Percentiles rank a stretch among this genome's conserved stretches.
phyloP scores from a whole-genome alignment of 2,329 filamentous ascomycete genomes.

The Colletotrichum sojae region DNA sequence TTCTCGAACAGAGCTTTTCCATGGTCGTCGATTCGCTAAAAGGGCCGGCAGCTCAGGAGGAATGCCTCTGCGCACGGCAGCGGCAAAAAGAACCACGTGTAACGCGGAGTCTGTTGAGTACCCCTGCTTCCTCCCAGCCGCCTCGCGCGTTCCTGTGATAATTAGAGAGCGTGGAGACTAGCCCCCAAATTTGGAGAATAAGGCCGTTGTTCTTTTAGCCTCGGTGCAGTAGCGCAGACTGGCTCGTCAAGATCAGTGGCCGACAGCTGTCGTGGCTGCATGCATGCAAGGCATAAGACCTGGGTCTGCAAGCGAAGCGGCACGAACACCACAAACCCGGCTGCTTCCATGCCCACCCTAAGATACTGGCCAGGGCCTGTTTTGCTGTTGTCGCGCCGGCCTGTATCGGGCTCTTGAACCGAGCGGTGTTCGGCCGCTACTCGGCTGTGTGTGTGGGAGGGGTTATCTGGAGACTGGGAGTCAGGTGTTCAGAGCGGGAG shows the following conservation, averaged over 20 bases:
- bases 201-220: constrained; percentile 37
- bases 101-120: constrained; percentile 7
- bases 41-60: constrained; percentile 10
- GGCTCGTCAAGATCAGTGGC: constrained; percentile 17
- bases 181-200: constrained; percentile 38
- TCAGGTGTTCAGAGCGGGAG: constrained; percentile 21
- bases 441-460: constrained; percentile 21
- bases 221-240: constrained; percentile 34
- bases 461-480: constrained; percentile 1
- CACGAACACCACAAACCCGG: constrained; percentile 24
- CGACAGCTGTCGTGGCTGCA: constrained; percentile 26
- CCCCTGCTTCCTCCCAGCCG: constrained; percentile 17
- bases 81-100: constrained; percentile 31
- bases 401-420: constrained; percentile 16
- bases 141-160: constrained; percentile 21
- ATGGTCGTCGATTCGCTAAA: background rate
- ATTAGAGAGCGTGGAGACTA: constrained; percentile 16
- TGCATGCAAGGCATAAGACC: constrained; percentile 27
- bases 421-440: constrained; percentile 15
- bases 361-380: constrained; percentile 4
- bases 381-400: constrained; percentile 20
- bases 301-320: constrained; percentile 29
- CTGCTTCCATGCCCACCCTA: constrained; percentile 11
- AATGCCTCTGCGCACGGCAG: background rate
- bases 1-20: constrained; percentile 23